Base-by-base conservation (phyloP, 495 filamentous ascomycete species). In the Recurvomyces mirabilis region DNA sequence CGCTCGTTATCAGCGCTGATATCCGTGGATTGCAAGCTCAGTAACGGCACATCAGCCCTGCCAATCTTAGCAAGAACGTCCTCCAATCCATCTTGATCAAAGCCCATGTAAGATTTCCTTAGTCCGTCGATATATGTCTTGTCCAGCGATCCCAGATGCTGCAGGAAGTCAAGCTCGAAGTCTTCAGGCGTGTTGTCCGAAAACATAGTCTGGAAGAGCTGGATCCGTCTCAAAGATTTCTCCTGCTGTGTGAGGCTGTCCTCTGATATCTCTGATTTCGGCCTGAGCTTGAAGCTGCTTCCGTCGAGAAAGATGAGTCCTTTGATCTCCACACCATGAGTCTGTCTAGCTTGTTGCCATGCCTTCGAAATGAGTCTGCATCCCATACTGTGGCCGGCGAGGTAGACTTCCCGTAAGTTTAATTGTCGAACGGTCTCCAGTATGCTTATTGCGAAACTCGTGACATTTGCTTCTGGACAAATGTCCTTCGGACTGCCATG, bases 301-400 rank as follows among this genome's bases (percentile, higher is more conserved):
- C 40, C 46, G 23, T 49, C 46, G 10, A 49, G 33, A 31, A 49
- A 43, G 32, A 42, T 15, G 13, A 49, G 25, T 11, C 46, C 40
- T 30, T 34, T 23, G 12, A 49, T 18, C 3, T 4, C 12, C 4
- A 32, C 11, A 22, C 11, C 23, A 1, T 7, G 13, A 5, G 35
- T 10, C 14, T 12, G 9, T 21, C 12, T 6, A 5, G 38, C 38
- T 20, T 43, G 46, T 3, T 22, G 26, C 25, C 17, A 43, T 23
- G 34, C 22, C 4, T 43, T 40, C 6, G 43, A 4, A 19, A 38
- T 23, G 19, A 49, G 15, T 14, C 46, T 9, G 9, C 44, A 11
- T 17, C 46, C 46, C 46, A 49, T 49, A n/a, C 38, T 43, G 26
- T 49, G 46, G 22, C 46, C 46, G 18, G n/a, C 6, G 5, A 49